These are phyloP conservation scores for Holtermanniella nyarrowii DNA, from an alignment of 768 basidiomycete species.

Conservation along the genomic window DNA sequence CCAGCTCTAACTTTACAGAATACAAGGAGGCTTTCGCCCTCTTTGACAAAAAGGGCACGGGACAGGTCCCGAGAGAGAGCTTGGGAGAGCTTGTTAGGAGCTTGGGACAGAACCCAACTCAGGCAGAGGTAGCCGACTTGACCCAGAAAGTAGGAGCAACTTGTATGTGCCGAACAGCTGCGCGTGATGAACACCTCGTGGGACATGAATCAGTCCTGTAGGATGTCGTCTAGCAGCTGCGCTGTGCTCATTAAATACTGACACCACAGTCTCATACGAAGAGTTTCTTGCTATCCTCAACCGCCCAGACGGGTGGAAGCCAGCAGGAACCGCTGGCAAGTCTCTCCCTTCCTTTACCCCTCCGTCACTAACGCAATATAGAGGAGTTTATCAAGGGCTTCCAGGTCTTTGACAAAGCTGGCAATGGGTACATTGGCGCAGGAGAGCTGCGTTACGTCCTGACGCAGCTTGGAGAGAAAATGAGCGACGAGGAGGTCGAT, in stretches of 20 bases:
- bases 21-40: constrained; percentile 96
- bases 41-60: constrained; percentile 93
- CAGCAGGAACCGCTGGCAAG: constrained; percentile 85
- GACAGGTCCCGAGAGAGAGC: constrained; percentile 73
- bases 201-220: not conserved
- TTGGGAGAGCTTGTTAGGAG: constrained; percentile 88
- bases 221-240: not conserved
- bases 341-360: constrained; percentile 3
- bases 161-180: constrained; percentile 46
- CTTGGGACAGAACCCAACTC: constrained; percentile 97
- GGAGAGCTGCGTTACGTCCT: constrained; percentile 87
- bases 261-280: constrained; percentile 91
- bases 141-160: constrained; percentile 62
- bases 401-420: constrained; percentile 96
- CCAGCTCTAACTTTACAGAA: constrained; percentile 48
- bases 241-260: too few relatives aligned
- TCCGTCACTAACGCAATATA: constrained; percentile 33
- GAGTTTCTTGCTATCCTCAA: constrained; percentile 84
- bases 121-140: constrained; percentile 86
- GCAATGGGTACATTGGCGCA: constrained; percentile 81
- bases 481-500: constrained; percentile 95
- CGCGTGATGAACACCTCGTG: not conserved
- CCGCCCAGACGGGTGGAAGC: constrained; percentile 92
- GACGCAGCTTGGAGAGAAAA: constrained; percentile 96
- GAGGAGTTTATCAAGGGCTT: constrained; percentile 99